Conservation (phyloP, 2,329 filamentous ascomycete genomes). For the Colletotrichum higginsianum region DNA sequence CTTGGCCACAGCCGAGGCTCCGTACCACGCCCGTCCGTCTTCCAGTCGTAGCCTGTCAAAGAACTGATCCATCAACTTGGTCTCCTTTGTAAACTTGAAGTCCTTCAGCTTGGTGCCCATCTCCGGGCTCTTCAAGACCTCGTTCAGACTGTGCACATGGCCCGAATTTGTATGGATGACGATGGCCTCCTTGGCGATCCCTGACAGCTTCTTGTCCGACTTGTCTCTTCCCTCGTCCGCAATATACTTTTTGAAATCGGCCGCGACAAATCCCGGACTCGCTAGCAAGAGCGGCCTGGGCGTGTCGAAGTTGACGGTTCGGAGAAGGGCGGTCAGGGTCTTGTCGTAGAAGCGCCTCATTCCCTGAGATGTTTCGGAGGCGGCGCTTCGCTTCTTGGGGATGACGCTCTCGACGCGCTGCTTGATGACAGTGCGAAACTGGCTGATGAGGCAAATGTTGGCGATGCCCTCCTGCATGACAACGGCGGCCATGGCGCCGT, state of each 20-base stretch:
- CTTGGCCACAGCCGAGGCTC: slow-evolving; percentile 83
- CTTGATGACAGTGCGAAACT: slow-evolving; percentile 83
- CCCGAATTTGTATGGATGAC: slow-evolving; percentile 89
- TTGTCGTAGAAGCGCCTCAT: slow-evolving; percentile 85
- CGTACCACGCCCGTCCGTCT: slow-evolving; percentile 93
- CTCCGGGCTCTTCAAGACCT: slow-evolving; percentile 86
- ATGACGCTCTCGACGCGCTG: slow-evolving; percentile 77
- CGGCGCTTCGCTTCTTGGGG: slow-evolving; percentile 76
- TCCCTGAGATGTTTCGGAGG: slow-evolving; percentile 77
- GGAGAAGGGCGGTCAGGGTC: slow-evolving; percentile 80
- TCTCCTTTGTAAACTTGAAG: slow-evolving; percentile 90
- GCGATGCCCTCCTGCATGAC: slow-evolving; percentile 93
- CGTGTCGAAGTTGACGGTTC: slow-evolving; percentile 81
- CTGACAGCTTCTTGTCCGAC: slow-evolving; percentile 78
- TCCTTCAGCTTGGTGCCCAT: slow-evolving; percentile 84
- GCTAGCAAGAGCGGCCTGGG: slow-evolving; percentile 85
- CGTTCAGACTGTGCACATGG: slow-evolving; percentile 88
- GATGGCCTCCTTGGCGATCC: slow-evolving; percentile 73
- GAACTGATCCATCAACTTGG: slow-evolving; percentile 87
- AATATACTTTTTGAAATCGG: slow-evolving; percentile 83
- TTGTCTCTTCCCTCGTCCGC: slow-evolving; percentile 71
- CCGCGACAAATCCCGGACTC: slow-evolving; percentile 89
- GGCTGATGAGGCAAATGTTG: slow-evolving; percentile 86
- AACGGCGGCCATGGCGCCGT: slow-evolving; percentile 88
- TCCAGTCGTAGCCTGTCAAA: slow-evolving; percentile 84